Evolutionary conservation across 2,329 filamentous ascomycete genomes (phyloP), one percentile per base, ranked within the genome.

Genomic region (Neopestalotiopsis clavispora): DNA sequence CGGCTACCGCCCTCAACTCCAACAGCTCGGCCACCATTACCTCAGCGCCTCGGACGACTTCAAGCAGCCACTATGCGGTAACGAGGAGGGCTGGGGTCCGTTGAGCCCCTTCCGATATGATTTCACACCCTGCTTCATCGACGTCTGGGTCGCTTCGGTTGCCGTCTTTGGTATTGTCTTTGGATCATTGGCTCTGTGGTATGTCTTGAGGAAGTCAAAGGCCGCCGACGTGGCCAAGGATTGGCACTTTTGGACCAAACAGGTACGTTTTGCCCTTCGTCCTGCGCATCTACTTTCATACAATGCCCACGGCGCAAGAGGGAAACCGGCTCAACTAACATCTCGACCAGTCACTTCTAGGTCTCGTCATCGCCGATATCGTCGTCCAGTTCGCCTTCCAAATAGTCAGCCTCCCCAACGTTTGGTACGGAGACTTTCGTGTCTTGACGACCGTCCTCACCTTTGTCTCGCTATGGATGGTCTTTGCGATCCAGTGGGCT

Each of bases 91-190:
- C 76, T 99, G 96, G 96, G 97, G 97, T 1, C 96, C 96, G 28
- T 79, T 99, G 78, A 98, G 94, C 81, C 90, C 91, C 45, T 86
- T 90, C 73, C 88, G 95, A 79, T 98, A 94, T 81, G 96, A 99
- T 83, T 94, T 99, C 76, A 98, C 96, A 17, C 95, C 96, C 56
- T 99, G 96, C 84, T 99, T 99, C 78, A 90, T 98, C 75, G 97
- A 99, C 79, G 89, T 97, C 28, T 95, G 94, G 89, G 89, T 98
- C 69, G 89, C 92, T 42, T 83, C 87, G 1, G 93, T 97, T 34
- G 93, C 94, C 9, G 86, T 86, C 14, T 97, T 92, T 83, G 95
- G 95, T 17, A 85, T 98, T 30, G 67, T 98, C 30, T 87, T 91
- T 71, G 96, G 96, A 69, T 86, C 90, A 7, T 86, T 90, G 60